Evolutionary conservation across 106 monocot species (phyloP), one percentile per base, ranked within the genome.

Genomic region (Dendrobium huoshanense): DNA sequence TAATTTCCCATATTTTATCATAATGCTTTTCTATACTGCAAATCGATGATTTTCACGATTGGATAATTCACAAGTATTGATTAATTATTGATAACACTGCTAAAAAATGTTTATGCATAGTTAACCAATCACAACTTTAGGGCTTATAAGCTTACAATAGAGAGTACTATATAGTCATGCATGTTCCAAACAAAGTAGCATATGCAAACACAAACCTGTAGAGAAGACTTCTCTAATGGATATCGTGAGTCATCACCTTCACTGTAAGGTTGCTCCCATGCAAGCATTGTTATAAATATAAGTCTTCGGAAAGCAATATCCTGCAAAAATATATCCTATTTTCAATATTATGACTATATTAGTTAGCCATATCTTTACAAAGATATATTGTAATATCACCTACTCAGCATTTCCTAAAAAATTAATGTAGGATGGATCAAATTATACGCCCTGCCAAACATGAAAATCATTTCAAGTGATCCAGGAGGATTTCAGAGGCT

Each of bases 281-380:
- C 98, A 83, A 99, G 91, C 98, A 99, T 99, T 20, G 98, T 95
- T 77, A 99, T 81, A 80, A 99, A 99, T 79, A 99, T 83, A 81
- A 99, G 91, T 85, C 88, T 92, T 85, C 93, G 98, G 83, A 99
- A 99, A 79, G 95, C 91, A 87, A 86, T 79, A 33, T 99, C 98
- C 98, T 99, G 88, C 7, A 87, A 55, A 82, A 15, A 45, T 9
- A 64, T 58, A 24, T 15, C 13, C 3, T 64, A 64, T 64, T 64
- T 64, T 64, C 64, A 22, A 24, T 25, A 64, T 64, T 25, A 64
- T 64, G 24, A 64, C 64, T 6, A n/a, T 9, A n/a, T n/a, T 19
- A 59, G 19, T 20, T n/a, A 59, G 59, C 59, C 59, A 59, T 59
- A 59, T 10, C n/a, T 24, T 64, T 7, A 24, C 5, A 64, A 22